Percentiles rank a stretch among this genome's conserved stretches.
These are phyloP conservation scores for Asterochloris sp. DNA, from an alignment of 139 green algal species.

Conservation along the genomic window DNA sequence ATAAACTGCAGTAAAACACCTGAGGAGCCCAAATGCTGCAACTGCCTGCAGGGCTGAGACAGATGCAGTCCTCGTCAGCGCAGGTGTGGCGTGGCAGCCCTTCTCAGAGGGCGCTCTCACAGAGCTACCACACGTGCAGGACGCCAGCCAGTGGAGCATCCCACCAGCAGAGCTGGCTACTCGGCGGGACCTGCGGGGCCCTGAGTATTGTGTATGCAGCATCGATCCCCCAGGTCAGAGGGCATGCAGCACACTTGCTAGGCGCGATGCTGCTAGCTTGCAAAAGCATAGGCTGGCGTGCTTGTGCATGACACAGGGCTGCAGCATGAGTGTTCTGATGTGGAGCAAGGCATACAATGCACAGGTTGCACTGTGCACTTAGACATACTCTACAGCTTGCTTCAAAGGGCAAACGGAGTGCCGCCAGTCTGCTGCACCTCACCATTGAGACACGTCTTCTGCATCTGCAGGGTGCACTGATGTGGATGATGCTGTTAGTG, in stretches of 20 bases:
- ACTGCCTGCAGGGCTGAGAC: conserved; percentile 39
- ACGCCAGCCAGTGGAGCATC: conserved; percentile 26
- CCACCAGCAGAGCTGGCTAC: conserved; percentile 20
- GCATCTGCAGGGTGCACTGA: conserved; percentile 46
- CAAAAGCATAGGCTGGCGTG: not conserved
- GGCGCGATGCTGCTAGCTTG: not conserved
- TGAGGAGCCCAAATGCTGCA: too few species aligned
- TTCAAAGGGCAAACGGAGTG: too few species aligned
- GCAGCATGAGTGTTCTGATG: too few species aligned
- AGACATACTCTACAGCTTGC: too few species aligned
- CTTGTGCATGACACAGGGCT: too few species aligned
- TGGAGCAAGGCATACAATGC: too few species aligned
- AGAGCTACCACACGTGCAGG: conserved; percentile 47
- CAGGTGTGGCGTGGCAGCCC: conserved; percentile 49
- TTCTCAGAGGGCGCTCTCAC: conserved; percentile 54
- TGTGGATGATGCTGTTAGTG: conserved; percentile 58
- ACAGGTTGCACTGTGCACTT: too few species aligned
- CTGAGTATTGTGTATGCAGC: conserved; percentile 40
- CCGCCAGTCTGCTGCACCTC: too few species aligned
- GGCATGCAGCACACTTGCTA: not conserved
- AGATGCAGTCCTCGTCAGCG: conserved; percentile 53
- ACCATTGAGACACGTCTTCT: too few species aligned
- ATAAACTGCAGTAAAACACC: too few species aligned
- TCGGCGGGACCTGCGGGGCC: conserved; percentile 37
- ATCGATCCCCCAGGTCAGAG: conserved; percentile 20